Evolutionary conservation across 2,329 filamentous ascomycete species (phyloP).

Genomic region (Pseudopithomyces chartarum): DNA sequence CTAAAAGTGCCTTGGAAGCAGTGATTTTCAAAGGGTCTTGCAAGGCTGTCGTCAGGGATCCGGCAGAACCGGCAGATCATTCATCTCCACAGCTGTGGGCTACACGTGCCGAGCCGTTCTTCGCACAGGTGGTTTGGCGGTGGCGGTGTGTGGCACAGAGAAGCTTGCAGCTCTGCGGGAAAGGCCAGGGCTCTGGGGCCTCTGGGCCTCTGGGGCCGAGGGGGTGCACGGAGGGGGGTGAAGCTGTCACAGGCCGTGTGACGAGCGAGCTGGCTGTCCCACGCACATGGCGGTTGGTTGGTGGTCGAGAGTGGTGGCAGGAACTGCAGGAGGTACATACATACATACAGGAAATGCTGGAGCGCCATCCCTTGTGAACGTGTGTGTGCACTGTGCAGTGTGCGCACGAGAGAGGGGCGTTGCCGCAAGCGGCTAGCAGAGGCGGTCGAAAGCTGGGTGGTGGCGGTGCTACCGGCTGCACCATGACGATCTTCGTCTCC

Average conservation of each 20-base stretch:
- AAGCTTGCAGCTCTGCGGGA: not conserved
- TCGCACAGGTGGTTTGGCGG: not conserved
- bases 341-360: no score
- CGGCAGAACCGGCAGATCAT: constrained; percentile 5
- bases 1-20: no score
- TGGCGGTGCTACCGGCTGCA: not conserved
- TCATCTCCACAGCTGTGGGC: constrained; percentile 2
- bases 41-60: constrained; percentile 5
- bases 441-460: not conserved
- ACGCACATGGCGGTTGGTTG: no score
- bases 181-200: no score
- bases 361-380: no score
- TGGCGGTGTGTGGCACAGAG: not conserved
- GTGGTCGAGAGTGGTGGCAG: no score
- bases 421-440: not conserved
- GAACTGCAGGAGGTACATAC: no score
- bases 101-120: not conserved
- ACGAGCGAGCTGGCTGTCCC: no score
- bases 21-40: not conserved
- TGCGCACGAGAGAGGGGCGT: not conserved
- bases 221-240: no score
- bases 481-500: not conserved
- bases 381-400: no score
- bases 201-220: no score
- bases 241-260: no score